Evolutionary conservation across 495 filamentous ascomycete species (phyloP), one percentile per base, ranked within the genome.

Genomic region (Aspergillus steynii): DNA sequence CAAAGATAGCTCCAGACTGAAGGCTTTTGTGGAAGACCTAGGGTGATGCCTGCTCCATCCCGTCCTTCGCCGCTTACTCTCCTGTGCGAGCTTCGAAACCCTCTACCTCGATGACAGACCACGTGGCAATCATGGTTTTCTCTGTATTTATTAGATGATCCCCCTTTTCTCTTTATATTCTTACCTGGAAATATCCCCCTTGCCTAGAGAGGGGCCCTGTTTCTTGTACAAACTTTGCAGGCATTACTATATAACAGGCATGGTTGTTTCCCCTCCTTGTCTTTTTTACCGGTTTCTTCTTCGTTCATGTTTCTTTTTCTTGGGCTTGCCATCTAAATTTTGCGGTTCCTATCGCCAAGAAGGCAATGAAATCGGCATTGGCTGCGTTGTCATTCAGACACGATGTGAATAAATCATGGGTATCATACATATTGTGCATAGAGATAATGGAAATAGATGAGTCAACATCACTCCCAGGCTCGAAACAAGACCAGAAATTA

Each of bases 1-100:
- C 9, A 96, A 93, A 75, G 92, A 96, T 62, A 83, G 83, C 63
- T 79, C 79, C 27, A 72, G 73, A 48, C 67, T 85, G 56, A 80
- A 78, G 50, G 73, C 74, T 1, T 84, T 83, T 65, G 71, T 71
- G 48, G 77, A 83, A 29, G 71, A 64, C 49, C 65, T 68, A 56
- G 29, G 63, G 25, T 79, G 59, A 74, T 37, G n/a, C 1, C 51
- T 28, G 12, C n/a, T 46, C 26, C 3, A 29, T 47, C 45, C 20
- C 46, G 4, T 12, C 52, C 46, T 6, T 25, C 49, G 26, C n/a
- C 55, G 28, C 37, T 14, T 29, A n/a, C 3, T 46, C 37, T 27
- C 37, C 8, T 50, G 14, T 10, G 8, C 12, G 50, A 53, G 6
- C 29, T 56, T 34, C 34, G 6, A 52, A 53, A 29, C 50, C 46